Conservation (phyloP, 331 rosid genomes). For the Telfairia occidentalis region DNA sequence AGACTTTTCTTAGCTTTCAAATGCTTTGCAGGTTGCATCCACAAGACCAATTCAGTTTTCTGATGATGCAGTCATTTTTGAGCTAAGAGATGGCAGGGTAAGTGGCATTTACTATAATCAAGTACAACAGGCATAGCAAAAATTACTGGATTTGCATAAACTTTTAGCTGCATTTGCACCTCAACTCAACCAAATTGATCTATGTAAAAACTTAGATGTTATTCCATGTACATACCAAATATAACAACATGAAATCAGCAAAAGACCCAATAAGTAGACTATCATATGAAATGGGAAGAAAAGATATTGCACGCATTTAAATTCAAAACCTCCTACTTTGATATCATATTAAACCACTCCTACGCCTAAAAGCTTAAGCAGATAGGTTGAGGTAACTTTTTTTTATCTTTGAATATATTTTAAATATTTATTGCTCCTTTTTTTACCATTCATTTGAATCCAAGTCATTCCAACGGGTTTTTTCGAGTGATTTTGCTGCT, state of each 20-base stretch:
- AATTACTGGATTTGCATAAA: neutral
- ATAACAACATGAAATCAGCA: neutral
- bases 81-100: slow-evolving; percentile 88
- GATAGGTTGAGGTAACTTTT: neutral
- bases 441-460: neutral
- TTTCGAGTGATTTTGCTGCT: neutral
- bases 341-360: neutral
- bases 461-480: neutral
- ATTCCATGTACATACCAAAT: neutral
- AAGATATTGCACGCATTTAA: neutral
- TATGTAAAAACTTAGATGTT: neutral
- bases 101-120: slow-evolving; percentile 19
- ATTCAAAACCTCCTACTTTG: neutral
- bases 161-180: neutral
- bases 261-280: neutral
- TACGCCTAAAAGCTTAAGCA: neutral
- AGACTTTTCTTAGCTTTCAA: neutral
- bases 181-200: neutral
- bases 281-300: neutral
- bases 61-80: slow-evolving; percentile 58
- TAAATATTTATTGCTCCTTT: neutral
- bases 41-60: slow-evolving; percentile 70
- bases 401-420: neutral
- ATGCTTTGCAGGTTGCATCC: slow-evolving; percentile 56
- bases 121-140: neutral